phyloP scores from a whole-genome alignment of 352 stramenopile species.

The Pythium catenulatum region DNA sequence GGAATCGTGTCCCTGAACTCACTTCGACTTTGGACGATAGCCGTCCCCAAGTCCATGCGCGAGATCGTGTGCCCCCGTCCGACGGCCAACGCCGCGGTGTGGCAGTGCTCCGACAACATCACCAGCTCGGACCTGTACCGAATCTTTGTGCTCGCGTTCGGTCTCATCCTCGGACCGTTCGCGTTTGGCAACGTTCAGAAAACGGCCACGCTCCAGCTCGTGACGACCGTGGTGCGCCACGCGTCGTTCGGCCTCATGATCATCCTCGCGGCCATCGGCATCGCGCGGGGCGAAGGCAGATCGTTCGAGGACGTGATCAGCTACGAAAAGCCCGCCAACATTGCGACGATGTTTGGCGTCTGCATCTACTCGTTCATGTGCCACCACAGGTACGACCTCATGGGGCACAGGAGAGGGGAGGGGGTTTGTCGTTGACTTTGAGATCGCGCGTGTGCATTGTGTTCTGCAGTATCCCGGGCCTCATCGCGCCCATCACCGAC shows the following conservation, averaged over 20 bases:
- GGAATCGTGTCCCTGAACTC: not conserved
- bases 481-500: constrained; percentile 90
- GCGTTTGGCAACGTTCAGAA: constrained; percentile 91
- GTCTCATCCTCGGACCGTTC: constrained; percentile 85
- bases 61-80: constrained; percentile 90
- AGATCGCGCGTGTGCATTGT: not conserved
- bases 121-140: constrained; percentile 91
- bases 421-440: not conserved
- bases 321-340: constrained; percentile 84
- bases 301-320: constrained; percentile 79
- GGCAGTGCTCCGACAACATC: constrained; percentile 82
- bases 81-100: constrained; percentile 68
- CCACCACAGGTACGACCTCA: constrained; percentile 93
- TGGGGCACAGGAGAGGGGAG: no score
- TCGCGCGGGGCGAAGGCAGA: constrained; percentile 80
- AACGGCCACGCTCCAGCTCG: constrained; percentile 85
- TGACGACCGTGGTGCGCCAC: constrained; percentile 91
- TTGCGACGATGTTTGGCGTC: constrained; percentile 91
- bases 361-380: constrained; percentile 96
- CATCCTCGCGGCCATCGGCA: constrained; percentile 82
- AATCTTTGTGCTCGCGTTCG: constrained; percentile 88
- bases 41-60: constrained; percentile 92
- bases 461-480: constrained; percentile 80
- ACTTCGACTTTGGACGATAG: constrained; percentile 54
- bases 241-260: constrained; percentile 93